phyloP scores from a whole-genome alignment of 2,329 filamentous ascomycete species.

The Colletotrichum sp. region DNA sequence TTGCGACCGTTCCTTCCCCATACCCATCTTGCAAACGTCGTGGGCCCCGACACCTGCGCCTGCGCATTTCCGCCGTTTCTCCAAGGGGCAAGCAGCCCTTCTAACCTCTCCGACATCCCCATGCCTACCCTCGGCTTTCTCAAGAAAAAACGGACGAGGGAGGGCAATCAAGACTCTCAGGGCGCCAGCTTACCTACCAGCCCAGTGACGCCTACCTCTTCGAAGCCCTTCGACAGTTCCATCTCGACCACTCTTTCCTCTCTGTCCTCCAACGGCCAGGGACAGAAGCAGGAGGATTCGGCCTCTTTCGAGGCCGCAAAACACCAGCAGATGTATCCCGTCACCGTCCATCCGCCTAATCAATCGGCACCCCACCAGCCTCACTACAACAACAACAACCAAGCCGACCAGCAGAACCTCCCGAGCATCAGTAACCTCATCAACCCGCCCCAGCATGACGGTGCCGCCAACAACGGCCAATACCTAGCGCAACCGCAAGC shows the following conservation, averaged over 20 bases:
- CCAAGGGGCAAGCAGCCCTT: slow-evolving; percentile 23
- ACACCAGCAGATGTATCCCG: slow-evolving; percentile 37
- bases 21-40: slow-evolving; percentile 19
- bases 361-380: slow-evolving; percentile 33
- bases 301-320: slow-evolving; percentile 23
- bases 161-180: slow-evolving; percentile 76
- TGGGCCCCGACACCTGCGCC: slow-evolving; percentile 12
- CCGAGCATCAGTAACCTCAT: slow-evolving; percentile 87
- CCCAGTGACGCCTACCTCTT: slow-evolving; percentile 64
- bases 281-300: slow-evolving; percentile 20
- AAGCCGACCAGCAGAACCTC: slow-evolving; percentile 65
- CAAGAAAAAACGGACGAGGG: slow-evolving; percentile 99
- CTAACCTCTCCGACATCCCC: slow-evolving; percentile 33
- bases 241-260: slow-evolving; percentile 25
- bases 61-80: slow-evolving; percentile 6
- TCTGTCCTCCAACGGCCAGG: slow-evolving; percentile 19
- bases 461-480: slow-evolving; percentile 22
- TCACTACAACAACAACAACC: slow-evolving; percentile 29
- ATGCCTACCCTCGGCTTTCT: slow-evolving; percentile 98
- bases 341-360: slow-evolving; percentile 30
- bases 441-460: slow-evolving; percentile 63
- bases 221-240: slow-evolving; percentile 53
- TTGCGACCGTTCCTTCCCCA: slow-evolving; percentile 15
- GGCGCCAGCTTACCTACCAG: slow-evolving; percentile 70
- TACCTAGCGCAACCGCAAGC: slow-evolving; percentile 27